phyloP scores from a whole-genome alignment of 208 protist genomes.

The Trypanosoma vivax region DNA sequence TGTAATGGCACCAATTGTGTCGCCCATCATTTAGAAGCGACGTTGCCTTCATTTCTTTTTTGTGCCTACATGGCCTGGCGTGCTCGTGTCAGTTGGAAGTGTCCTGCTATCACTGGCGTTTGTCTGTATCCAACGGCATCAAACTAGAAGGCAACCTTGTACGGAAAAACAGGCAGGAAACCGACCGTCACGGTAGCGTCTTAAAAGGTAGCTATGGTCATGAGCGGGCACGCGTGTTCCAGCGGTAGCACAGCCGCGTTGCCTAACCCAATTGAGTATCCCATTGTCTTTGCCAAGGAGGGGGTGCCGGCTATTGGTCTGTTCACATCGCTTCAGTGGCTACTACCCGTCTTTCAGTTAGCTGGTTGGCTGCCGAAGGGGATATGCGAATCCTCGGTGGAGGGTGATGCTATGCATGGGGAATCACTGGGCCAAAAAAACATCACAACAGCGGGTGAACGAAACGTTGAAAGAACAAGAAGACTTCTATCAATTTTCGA shows the following conservation, averaged over 20 bases:
- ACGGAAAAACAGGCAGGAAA: no score
- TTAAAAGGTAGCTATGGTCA: no score
- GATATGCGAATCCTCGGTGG: background rate
- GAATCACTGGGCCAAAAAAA: background rate
- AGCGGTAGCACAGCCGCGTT: constrained; percentile 3
- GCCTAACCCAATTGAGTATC: constrained; percentile 26
- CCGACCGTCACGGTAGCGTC: no score
- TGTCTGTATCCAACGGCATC: no score
- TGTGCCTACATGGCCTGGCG: no score
- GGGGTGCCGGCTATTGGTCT: constrained; percentile 21
- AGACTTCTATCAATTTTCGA: constrained; percentile 43
- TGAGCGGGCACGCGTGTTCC: no score
- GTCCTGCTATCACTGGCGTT: no score
- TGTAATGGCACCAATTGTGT: no score
- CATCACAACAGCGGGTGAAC: background rate
- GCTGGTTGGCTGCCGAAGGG: constrained; percentile 38
- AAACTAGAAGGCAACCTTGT: no score
- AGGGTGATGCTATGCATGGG: background rate
- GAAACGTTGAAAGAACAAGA: constrained; percentile 2
- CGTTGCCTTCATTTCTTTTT: no score
- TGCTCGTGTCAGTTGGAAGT: no score
- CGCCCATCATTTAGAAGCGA: no score
- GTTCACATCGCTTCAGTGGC: constrained; percentile 48
- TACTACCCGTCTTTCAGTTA: constrained; percentile 48
- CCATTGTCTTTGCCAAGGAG: constrained; percentile 20